Evolutionary conservation across 108 stramenopile species (phyloP).

Genomic region (Cylindrotheca closterium): DNA sequence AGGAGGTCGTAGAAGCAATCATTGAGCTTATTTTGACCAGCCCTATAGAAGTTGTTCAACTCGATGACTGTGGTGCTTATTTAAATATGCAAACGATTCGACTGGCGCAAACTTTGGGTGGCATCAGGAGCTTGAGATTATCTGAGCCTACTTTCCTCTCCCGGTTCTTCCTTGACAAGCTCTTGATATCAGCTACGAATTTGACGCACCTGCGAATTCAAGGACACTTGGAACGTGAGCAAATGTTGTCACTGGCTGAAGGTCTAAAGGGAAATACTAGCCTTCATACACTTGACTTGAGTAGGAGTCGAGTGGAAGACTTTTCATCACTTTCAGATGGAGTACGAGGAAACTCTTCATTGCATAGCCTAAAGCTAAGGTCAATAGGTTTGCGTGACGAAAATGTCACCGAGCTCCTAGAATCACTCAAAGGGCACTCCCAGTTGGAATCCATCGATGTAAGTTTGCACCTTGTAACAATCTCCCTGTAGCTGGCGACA

Average conservation of each 20-base stretch:
- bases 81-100: conserved; percentile 1
- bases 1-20: conserved; percentile 17
- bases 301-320: conserved; percentile 9
- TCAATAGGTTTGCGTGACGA: conserved; percentile 17
- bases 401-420: neutral
- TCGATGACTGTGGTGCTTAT: conserved; percentile 27
- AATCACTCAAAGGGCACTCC: conserved; percentile 4
- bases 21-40: conserved; percentile 10
- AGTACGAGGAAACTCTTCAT: neutral
- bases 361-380: conserved; percentile 14
- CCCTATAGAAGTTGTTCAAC: conserved; percentile 7
- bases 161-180: conserved; percentile 16
- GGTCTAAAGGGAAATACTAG: conserved; percentile 16
- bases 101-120: conserved; percentile 14
- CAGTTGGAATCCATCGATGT: conserved; percentile 6
- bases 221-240: conserved; percentile 5
- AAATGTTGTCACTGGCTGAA: conserved; percentile 13
- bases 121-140: conserved; percentile 5
- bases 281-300: conserved; percentile 15
- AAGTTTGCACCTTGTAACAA: neutral
- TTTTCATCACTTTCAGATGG: conserved; percentile 11
- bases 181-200: conserved; percentile 20
- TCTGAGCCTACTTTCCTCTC: conserved; percentile 25
- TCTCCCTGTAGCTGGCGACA: neutral
- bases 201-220: conserved; percentile 14